Conservation (phyloP, 129 eudicot genomes). For the Calendula officinalis region DNA sequence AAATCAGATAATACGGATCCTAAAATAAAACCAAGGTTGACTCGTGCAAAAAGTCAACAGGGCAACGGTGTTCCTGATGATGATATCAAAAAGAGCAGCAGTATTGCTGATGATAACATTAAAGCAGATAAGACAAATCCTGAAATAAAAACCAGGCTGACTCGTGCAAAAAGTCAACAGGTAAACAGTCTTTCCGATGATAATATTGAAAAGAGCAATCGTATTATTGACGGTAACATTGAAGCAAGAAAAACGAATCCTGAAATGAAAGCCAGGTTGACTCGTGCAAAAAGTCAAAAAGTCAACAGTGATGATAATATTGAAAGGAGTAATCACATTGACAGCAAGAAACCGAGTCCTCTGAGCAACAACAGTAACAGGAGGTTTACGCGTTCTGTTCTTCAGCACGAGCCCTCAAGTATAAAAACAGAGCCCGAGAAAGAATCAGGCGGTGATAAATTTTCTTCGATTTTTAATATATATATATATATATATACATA, state of each 20-base stretch:
- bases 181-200: conserved; percentile 23
- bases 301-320: conserved; percentile 7
- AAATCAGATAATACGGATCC: conserved; percentile 28
- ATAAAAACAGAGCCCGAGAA: conserved; percentile 13
- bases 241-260: conserved; percentile 11
- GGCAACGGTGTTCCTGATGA: conserved; percentile 23
- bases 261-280: conserved; percentile 35
- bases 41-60: conserved; percentile 39
- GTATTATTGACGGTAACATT: not conserved
- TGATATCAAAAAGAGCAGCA: conserved; percentile 13
- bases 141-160: conserved; percentile 35
- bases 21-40: conserved; percentile 28
- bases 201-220: conserved; percentile 12
- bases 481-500: not conserved
- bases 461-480: not conserved
- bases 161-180: conserved; percentile 42
- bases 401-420: conserved; percentile 27
- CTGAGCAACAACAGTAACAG: conserved; percentile 5
- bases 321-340: conserved; percentile 14
- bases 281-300: conserved; percentile 42
- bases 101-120: conserved; percentile 15
- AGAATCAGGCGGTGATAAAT: conserved; percentile 15
- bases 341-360: conserved; percentile 12
- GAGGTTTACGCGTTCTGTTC: conserved; percentile 35
- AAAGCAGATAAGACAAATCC: conserved; percentile 22